phyloP scores from a whole-genome alignment of 768 basidiomycete species.

The Tremella yokohamensis region DNA sequence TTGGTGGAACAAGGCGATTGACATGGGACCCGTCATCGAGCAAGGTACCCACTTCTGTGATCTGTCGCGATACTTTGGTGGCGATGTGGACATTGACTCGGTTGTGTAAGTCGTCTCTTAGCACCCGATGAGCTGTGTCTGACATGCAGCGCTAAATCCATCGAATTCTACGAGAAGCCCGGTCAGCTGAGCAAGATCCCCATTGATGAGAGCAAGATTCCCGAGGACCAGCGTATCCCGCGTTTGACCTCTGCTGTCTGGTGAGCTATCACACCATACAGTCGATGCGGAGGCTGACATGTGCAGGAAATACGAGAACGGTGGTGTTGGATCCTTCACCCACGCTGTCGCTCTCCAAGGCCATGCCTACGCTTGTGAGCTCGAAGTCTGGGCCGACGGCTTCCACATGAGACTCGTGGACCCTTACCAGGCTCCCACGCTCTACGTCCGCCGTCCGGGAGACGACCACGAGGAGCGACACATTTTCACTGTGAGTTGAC shows the following conservation, averaged over 20 bases:
- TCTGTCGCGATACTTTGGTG: slow-evolving; percentile 93
- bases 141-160: slow-evolving; percentile 62
- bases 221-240: slow-evolving; percentile 84
- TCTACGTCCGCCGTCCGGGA: slow-evolving; percentile 65
- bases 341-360: slow-evolving; percentile 91
- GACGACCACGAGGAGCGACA: slow-evolving; percentile 51
- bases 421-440: slow-evolving; percentile 86
- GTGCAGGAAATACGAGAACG: slow-evolving; percentile 76
- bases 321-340: slow-evolving; percentile 86
- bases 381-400: slow-evolving; percentile 91
- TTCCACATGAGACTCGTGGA: slow-evolving; percentile 63
- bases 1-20: slow-evolving; percentile 52
- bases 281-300: slow-evolving; percentile 1
- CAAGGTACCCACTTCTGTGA: slow-evolving; percentile 90
- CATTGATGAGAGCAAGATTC: slow-evolving; percentile 79
- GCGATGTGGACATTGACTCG: slow-evolving; percentile 76
- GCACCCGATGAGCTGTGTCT: slow-evolving; percentile 4
- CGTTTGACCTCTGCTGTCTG: slow-evolving; percentile 89
- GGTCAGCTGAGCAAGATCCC: slow-evolving; percentile 75
- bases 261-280: slow-evolving; percentile 46
- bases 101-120: slow-evolving; percentile 53
- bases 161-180: slow-evolving; percentile 88
- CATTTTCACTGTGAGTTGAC: slow-evolving; percentile 22
- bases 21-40: slow-evolving; percentile 52
- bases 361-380: slow-evolving; percentile 85